These are phyloP conservation scores for Apiotrichum laibachii DNA, from an alignment of 1,284 basidiomycete genomes.

Conservation along the genomic window DNA sequence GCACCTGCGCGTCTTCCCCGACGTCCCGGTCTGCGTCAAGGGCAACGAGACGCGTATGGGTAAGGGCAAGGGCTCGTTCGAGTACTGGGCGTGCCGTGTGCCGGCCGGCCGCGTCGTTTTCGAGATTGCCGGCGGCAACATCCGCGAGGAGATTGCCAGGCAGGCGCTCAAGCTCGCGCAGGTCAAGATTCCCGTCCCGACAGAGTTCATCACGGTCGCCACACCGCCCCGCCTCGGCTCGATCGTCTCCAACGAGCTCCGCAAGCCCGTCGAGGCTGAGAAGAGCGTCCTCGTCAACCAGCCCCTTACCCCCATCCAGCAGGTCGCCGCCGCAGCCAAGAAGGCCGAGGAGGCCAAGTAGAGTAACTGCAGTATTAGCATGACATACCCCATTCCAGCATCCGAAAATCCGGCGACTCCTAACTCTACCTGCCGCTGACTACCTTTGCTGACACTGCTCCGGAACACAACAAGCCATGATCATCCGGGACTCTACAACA, in stretches of 20 bases:
- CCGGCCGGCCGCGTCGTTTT: conserved; percentile 90
- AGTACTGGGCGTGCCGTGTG: conserved; percentile 95
- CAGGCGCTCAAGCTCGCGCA: conserved; percentile 86
- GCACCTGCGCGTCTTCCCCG: conserved; percentile 88
- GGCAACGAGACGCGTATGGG: conserved; percentile 99
- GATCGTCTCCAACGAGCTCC: conserved; percentile 34
- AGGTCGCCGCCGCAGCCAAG: conserved; percentile 9
- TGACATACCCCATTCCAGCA: conserved; percentile 10
- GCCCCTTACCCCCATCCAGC: conserved; percentile 8
- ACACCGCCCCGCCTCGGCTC: conserved; percentile 75
- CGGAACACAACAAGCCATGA: no score
- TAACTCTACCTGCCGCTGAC: no score
- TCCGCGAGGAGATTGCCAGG: conserved; percentile 88
- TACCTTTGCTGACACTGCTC: no score
- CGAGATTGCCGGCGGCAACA: conserved; percentile 85
- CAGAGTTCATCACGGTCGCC: conserved; percentile 76
- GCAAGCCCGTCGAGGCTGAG: conserved; percentile 29
- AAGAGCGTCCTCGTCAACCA: conserved; percentile 3
- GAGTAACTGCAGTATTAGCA: neutral
- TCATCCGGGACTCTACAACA: no score
- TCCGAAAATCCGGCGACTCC: neutral
- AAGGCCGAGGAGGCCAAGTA: neutral
- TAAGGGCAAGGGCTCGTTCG: conserved; percentile 96
- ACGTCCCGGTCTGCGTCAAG: conserved; percentile 96
- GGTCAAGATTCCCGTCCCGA: conserved; percentile 82